Evolutionary conservation across 2,329 filamentous ascomycete genomes (phyloP), one percentile per base, ranked within the genome.

Genomic region (Aureobasidium sp.): DNA sequence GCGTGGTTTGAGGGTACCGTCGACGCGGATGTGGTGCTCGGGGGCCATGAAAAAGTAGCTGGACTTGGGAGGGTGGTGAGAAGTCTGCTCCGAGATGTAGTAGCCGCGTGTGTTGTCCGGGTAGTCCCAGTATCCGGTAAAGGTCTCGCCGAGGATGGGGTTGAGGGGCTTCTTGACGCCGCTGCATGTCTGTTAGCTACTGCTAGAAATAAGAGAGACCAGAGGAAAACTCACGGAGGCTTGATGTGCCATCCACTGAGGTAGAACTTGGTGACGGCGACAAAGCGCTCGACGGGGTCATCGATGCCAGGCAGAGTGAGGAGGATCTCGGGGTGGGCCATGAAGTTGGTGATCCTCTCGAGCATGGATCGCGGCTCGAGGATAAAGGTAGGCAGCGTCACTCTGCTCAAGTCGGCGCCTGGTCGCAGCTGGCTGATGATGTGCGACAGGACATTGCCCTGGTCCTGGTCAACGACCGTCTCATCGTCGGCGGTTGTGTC

Each of bases 21-120:
- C 94, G 69, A 99, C 96, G 62, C 94, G 86, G 68, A 99, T 96
- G 71, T 95, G 80, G 72, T 97, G 91, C 61, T 96, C 87, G 2
- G 94, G 94, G 0, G 90, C 92, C 87, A 96, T 92, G 78, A 96
- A 99, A 75, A 99, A 99, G 79, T 99, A 99, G 76, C 91, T 96
- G 51, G 93, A 97, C 78, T 99, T 99, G 31, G 94, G 94, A 36
- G 94, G 94, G 72, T 99, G 94, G 74, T 99, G 94, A 31, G 92
- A 97, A 1, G 94, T 99, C 76, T 99, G 94, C 76, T 99, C 94
- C 52, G 93, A 87, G 68, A 99, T 91, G 78, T 99, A 99, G 78
- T 96, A 99, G 65, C 90, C 93, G 67, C 85, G 86, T 36, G 90
- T 96, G 20, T 87, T 81, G 75, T 95, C 89, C 15, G 87, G 84